Conservation (phyloP, 768 basidiomycete genomes). For the Amanita pallidorosea region DNA sequence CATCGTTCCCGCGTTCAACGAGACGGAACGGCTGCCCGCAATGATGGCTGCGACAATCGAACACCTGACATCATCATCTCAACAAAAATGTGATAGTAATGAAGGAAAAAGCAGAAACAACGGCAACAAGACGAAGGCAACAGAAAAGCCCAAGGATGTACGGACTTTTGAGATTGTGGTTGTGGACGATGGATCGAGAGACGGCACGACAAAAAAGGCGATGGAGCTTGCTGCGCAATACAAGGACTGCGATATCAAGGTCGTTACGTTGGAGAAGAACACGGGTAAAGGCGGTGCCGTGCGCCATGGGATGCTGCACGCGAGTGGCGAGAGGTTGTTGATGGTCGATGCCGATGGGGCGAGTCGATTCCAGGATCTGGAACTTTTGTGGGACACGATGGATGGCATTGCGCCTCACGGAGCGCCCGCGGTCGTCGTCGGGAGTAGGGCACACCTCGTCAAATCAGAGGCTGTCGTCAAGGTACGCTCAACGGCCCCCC, state of each 20-base stretch:
- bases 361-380: constrained; percentile 77
- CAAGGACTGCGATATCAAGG: constrained; percentile 51
- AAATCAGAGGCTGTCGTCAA: constrained; percentile 90
- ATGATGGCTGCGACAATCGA: constrained; percentile 76
- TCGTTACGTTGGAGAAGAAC: constrained; percentile 72
- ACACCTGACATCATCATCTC: constrained; percentile 40
- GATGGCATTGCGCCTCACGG: constrained; percentile 42
- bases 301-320: constrained; percentile 80
- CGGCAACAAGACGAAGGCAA: neutral
- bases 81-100: constrained; percentile 9
- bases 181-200: constrained; percentile 83
- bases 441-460: constrained; percentile 89
- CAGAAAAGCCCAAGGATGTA: neutral
- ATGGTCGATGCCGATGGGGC: constrained; percentile 97
- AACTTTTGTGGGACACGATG: constrained; percentile 67
- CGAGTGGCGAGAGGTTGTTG: constrained; percentile 65
- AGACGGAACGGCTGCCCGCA: constrained; percentile 65
- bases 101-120: neutral
- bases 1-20: constrained; percentile 89
- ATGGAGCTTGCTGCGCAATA: constrained; percentile 53
- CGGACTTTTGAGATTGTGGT: constrained; percentile 76
- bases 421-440: constrained; percentile 60
- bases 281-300: constrained; percentile 92
- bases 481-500: constrained; percentile 28
- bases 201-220: constrained; percentile 59